Evolutionary conservation across 2,329 filamentous ascomycete species (phyloP).

Genomic region (Nemania serpens): DNA sequence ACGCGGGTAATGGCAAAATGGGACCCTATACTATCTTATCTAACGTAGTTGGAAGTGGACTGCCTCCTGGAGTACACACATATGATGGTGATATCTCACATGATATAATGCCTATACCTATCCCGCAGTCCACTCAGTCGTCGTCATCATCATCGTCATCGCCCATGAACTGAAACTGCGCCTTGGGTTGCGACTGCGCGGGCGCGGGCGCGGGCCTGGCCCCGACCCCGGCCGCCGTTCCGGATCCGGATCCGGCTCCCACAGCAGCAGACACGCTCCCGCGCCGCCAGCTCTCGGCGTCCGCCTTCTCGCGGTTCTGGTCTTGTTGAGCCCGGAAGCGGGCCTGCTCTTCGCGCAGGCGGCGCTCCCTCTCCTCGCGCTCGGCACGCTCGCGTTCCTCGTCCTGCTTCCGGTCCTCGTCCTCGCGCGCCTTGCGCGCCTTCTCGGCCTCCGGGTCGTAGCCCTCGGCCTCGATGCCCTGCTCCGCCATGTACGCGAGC

Average conservation of each 20-base stretch:
- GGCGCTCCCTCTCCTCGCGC: slow-evolving; percentile 52
- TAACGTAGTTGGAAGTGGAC: too few species aligned
- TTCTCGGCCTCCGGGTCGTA: slow-evolving; percentile 63
- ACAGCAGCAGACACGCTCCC: slow-evolving; percentile 23
- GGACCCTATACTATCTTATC: too few species aligned
- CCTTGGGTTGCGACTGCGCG: slow-evolving; percentile 45
- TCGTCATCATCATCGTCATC: slow-evolving; percentile 57
- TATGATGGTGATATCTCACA: background rate
- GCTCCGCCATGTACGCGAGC: slow-evolving; percentile 65
- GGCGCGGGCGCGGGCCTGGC: background rate
- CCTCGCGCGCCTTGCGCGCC: slow-evolving; percentile 52
- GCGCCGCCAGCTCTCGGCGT: slow-evolving; percentile 35
- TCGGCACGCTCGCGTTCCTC: slow-evolving; percentile 55
- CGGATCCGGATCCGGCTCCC: background rate
- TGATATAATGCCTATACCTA: background rate
- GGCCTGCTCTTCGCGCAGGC: slow-evolving; percentile 48
- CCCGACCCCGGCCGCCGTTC: too few species aligned
- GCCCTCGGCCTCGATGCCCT: slow-evolving; percentile 64
- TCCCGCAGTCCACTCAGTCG: slow-evolving; percentile 9
- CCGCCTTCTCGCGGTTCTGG: slow-evolving; percentile 45
- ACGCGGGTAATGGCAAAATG: background rate
- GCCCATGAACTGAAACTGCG: slow-evolving; percentile 62
- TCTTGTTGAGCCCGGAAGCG: slow-evolving; percentile 26
- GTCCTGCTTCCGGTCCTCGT: slow-evolving; percentile 53
- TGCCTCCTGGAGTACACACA: background rate